These are phyloP conservation scores for Colletotrichum acutatum DNA, from an alignment of 2,329 filamentous ascomycete genomes.

Conservation along the genomic window DNA sequence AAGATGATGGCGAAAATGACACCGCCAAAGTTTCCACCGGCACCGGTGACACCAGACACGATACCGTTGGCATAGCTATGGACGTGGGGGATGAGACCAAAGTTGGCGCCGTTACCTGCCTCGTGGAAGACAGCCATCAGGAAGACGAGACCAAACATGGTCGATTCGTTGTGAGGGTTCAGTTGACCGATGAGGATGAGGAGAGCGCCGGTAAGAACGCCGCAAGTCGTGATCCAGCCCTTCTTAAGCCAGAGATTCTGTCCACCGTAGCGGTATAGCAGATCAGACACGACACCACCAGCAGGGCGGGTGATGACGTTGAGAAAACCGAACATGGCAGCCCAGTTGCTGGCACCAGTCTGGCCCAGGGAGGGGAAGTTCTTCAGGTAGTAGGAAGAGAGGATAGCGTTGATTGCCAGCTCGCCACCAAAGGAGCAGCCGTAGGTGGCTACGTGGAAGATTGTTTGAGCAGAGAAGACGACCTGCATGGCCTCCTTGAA, in stretches of 20 bases:
- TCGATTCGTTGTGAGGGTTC: slow-evolving; percentile 69
- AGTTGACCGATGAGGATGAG: slow-evolving; percentile 71
- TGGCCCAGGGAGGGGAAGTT: slow-evolving; percentile 69
- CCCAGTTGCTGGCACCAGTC: slow-evolving; percentile 69
- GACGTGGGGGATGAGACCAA: slow-evolving; percentile 87
- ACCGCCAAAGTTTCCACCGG: slow-evolving; percentile 85
- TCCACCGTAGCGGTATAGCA: slow-evolving; percentile 55
- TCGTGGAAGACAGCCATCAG: slow-evolving; percentile 86
- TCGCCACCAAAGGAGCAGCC: slow-evolving; percentile 72
- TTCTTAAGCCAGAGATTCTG: slow-evolving; percentile 57
- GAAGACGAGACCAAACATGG: slow-evolving; percentile 81
- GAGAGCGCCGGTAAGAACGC: slow-evolving; percentile 68
- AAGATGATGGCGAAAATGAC: slow-evolving; percentile 88
- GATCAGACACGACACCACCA: slow-evolving; percentile 68
- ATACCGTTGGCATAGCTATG: slow-evolving; percentile 84
- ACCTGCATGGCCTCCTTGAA: slow-evolving; percentile 58
- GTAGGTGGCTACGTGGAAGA: slow-evolving; percentile 67
- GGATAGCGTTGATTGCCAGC: slow-evolving; percentile 70
- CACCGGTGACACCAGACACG: slow-evolving; percentile 82
- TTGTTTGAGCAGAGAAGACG: slow-evolving; percentile 63
- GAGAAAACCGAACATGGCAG: slow-evolving; percentile 79
- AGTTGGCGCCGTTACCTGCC: slow-evolving; percentile 87
- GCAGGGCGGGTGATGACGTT: slow-evolving; percentile 76
- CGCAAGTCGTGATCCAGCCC: slow-evolving; percentile 72
- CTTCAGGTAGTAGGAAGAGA: slow-evolving; percentile 68